Evolutionary conservation across 73 alveolate genomes (phyloP).

Genomic region (Blepharisma stoltei): DNA sequence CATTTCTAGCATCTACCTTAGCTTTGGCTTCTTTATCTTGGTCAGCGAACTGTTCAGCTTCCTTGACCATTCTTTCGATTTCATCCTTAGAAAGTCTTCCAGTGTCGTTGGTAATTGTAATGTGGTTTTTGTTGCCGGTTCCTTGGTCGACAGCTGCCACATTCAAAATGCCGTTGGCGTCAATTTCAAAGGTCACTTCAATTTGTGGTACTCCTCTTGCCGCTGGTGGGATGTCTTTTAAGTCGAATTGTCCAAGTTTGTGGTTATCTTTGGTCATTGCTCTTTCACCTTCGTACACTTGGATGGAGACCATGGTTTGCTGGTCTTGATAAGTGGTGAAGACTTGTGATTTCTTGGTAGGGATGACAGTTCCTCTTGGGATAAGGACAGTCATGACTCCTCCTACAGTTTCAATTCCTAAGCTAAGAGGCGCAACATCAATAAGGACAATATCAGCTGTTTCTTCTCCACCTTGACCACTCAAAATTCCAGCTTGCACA

Average conservation of each 20-base stretch:
- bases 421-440: slow-evolving; percentile 96
- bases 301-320: slow-evolving; percentile 89
- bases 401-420: slow-evolving; percentile 99
- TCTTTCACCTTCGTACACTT: slow-evolving; percentile 98
- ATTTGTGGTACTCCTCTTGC: slow-evolving; percentile 98
- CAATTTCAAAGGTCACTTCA: slow-evolving; percentile 92
- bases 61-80: slow-evolving; percentile 82
- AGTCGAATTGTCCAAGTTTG: slow-evolving; percentile 93
- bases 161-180: slow-evolving; percentile 79
- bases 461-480: slow-evolving; percentile 95
- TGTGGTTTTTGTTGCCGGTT: slow-evolving; percentile 81
- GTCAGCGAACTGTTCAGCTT: slow-evolving; percentile 92
- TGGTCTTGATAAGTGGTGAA: slow-evolving; percentile 97
- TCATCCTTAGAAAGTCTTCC: slow-evolving; percentile 95
- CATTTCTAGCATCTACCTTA: slow-evolving; percentile 91
- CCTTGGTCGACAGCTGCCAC: slow-evolving; percentile 92
- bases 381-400: slow-evolving; percentile 98
- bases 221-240: slow-evolving; percentile 95
- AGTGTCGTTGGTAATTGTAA: slow-evolving; percentile 94
- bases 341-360: slow-evolving; percentile 95
- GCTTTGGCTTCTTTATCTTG: slow-evolving; percentile 91
- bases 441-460: slow-evolving; percentile 85
- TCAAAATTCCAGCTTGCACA: slow-evolving; percentile 96
- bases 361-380: slow-evolving; percentile 97
- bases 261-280: slow-evolving; percentile 97